Evolutionary conservation across 805 yeast species (phyloP).

Genomic region (Pichia eremophila): DNA sequence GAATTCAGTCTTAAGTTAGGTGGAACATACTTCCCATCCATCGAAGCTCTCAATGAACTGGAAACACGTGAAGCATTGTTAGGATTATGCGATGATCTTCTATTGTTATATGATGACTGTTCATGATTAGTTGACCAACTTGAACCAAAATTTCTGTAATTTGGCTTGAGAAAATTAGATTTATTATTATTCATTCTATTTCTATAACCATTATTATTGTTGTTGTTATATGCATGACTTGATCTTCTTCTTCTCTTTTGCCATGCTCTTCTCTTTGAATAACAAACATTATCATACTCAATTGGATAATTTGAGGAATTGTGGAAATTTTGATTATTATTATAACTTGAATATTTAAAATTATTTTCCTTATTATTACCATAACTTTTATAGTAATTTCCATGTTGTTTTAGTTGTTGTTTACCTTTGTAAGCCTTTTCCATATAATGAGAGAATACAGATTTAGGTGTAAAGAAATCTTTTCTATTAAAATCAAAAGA

Average conservation of each 20-base stretch:
- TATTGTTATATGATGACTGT: constrained; percentile 53
- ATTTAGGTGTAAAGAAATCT: constrained; percentile 72
- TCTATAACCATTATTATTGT: neutral
- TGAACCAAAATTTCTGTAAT: constrained; percentile 8
- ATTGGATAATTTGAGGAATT: constrained; percentile 1
- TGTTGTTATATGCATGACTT: constrained; percentile 10
- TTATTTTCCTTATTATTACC: neutral
- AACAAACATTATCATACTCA: neutral
- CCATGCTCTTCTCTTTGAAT: constrained; percentile 22
- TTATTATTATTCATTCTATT: constrained; percentile 1
- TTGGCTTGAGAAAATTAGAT: constrained; percentile 8
- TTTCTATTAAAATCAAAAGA: constrained; percentile 43
- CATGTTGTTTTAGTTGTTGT: constrained; percentile 8
- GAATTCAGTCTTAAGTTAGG: constrained; percentile 36
- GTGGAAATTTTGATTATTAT: constrained; percentile 6
- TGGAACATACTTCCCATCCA: constrained; percentile 54
- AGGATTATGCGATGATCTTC: constrained; percentile 11
- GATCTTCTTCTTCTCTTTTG: constrained; percentile 21
- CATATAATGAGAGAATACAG: constrained; percentile 62
- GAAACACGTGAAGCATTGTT: constrained; percentile 11
- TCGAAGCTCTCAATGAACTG: constrained; percentile 10
- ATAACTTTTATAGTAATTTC: constrained; percentile 5
- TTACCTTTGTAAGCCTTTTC: constrained; percentile 41
- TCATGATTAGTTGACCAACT: constrained; percentile 31
- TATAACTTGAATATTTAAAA: neutral